Conservation (phyloP, 345 rosid genomes). For the Balakata baccata region DNA sequence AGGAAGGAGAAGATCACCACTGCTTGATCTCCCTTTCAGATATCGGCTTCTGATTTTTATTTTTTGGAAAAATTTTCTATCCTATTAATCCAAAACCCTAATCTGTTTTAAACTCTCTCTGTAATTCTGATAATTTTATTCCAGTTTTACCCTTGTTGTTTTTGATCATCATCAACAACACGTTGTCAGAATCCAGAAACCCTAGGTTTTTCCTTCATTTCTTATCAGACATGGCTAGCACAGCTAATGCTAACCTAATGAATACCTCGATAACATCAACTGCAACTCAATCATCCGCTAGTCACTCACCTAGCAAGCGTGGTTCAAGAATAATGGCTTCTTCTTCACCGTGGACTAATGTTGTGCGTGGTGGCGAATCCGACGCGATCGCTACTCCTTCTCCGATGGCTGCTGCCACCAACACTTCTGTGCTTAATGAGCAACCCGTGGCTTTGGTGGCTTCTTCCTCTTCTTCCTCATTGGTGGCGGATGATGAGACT, state of each 20-base stretch:
- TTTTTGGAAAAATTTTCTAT: neutral
- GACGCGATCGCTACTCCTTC: conserved; percentile 23
- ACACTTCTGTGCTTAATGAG: conserved; percentile 9
- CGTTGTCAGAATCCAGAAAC: conserved; percentile 1
- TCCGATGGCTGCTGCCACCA: conserved; percentile 12
- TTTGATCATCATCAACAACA: neutral
- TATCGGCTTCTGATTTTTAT: neutral
- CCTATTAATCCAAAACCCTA: conserved; percentile 1
- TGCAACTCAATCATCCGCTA: neutral
- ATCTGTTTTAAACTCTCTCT: neutral
- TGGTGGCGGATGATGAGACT: conserved; percentile 38
- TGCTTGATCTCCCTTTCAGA: conserved; percentile 1
- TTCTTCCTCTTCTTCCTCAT: conserved; percentile 25
- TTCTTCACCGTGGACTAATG: conserved; percentile 46
- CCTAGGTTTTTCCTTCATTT: neutral
- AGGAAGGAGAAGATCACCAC: neutral
- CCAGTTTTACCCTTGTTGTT: conserved; percentile 6
- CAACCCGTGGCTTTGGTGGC: conserved; percentile 5
- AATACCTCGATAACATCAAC: neutral
- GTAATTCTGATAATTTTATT: neutral
- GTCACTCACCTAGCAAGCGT: neutral
- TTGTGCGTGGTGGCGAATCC: conserved; percentile 45
- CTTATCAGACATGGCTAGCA: neutral
- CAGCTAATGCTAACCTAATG: neutral
- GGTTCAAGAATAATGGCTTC: conserved; percentile 12